Conservation (phyloP, 495 filamentous ascomycete genomes). For the Tirmania nivea region DNA sequence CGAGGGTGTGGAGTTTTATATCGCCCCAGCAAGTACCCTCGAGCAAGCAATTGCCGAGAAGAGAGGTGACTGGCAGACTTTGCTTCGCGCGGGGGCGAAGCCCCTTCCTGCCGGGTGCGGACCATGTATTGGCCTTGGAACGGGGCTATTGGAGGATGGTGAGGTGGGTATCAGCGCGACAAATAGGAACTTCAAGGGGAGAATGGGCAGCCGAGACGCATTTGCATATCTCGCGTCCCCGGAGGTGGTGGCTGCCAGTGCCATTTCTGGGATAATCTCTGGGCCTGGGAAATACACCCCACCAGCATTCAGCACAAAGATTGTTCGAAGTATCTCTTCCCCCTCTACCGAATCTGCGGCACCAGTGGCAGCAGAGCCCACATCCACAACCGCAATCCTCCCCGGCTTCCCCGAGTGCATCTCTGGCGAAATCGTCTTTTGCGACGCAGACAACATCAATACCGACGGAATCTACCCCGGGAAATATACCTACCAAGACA, state of each 20-base stretch:
- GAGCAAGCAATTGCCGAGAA: constrained; percentile 67
- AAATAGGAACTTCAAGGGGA: constrained; percentile 86
- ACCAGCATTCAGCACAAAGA: constrained; percentile 9
- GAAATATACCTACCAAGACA: constrained; percentile 78
- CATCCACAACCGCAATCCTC: constrained; percentile 36
- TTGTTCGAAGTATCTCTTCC: neutral
- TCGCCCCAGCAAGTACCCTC: constrained; percentile 62
- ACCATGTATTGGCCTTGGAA: constrained; percentile 77
- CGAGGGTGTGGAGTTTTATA: constrained; percentile 64
- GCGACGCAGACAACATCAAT: constrained; percentile 52
- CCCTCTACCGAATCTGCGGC: neutral
- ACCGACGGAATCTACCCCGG: constrained; percentile 77
- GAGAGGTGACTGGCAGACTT: constrained; percentile 65
- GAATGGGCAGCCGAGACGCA: constrained; percentile 67
- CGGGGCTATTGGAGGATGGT: constrained; percentile 59
- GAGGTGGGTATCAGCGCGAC: constrained; percentile 77
- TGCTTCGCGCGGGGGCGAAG: constrained; percentile 60
- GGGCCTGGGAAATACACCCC: constrained; percentile 55
- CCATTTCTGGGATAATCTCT: constrained; percentile 51
- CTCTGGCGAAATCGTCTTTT: constrained; percentile 46
- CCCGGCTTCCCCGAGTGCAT: constrained; percentile 48
- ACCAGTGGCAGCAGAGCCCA: constrained; percentile 10
- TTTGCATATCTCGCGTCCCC: constrained; percentile 79
- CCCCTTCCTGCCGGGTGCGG: constrained; percentile 63
- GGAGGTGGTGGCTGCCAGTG: constrained; percentile 79